Conservation (phyloP, 306 rosid genomes). For the Ziziphus jujuba region DNA sequence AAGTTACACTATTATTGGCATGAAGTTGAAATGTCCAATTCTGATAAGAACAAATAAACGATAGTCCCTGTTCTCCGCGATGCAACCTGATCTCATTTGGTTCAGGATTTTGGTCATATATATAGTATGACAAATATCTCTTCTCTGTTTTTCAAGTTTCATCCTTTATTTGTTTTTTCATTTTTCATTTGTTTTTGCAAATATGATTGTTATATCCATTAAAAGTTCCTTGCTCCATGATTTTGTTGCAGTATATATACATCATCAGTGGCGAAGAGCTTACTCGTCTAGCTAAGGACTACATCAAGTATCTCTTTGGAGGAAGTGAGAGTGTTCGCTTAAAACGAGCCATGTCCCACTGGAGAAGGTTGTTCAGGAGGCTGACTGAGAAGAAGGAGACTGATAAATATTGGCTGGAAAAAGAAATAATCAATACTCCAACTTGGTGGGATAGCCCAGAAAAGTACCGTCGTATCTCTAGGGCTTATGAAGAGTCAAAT, state of each 20-base stretch:
- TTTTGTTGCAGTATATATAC: constrained; percentile 60
- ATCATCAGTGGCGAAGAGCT: constrained; percentile 69
- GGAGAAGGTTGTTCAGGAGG: constrained; percentile 39
- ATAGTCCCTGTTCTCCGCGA: background rate
- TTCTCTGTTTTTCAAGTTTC: background rate
- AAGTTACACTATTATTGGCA: background rate
- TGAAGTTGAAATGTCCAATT: background rate
- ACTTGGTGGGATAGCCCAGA: constrained; percentile 39
- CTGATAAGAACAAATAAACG: no score
- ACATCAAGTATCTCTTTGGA: constrained; percentile 53
- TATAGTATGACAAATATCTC: no score
- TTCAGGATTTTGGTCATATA: background rate
- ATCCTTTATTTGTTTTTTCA: no score
- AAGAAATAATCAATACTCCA: constrained; percentile 40
- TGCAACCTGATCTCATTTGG: background rate
- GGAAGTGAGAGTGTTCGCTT: constrained; percentile 67
- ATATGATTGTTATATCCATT: background rate
- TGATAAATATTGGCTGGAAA: constrained; percentile 37
- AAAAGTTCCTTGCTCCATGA: constrained; percentile 2
- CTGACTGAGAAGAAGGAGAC: constrained; percentile 31
- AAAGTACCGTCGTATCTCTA: constrained; percentile 30
- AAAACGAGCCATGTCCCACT: constrained; percentile 43
- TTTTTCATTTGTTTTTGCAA: no score
- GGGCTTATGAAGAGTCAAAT: constrained; percentile 26
- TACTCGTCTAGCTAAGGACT: constrained; percentile 58